These are phyloP conservation scores for Avicennia marina DNA, from an alignment of 257 asterid genomes.

Conservation along the genomic window DNA sequence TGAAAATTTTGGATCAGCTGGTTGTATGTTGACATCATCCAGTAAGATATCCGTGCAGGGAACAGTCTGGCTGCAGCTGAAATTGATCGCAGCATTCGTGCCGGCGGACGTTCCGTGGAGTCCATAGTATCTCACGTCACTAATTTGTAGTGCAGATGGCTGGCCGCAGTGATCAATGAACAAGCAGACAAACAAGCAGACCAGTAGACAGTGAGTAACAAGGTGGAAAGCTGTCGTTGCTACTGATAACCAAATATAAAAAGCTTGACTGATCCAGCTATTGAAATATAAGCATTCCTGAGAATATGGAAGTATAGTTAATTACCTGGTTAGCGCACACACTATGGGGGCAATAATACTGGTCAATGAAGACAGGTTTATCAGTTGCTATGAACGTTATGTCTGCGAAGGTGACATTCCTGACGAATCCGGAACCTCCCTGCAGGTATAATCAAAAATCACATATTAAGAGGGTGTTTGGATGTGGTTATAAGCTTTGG, in stretches of 20 bases:
- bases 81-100: slow-evolving; percentile 28
- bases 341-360: slow-evolving; percentile 48
- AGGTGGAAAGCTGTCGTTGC: too few species aligned
- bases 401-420: slow-evolving; percentile 34
- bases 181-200: background rate
- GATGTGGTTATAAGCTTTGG: too few species aligned
- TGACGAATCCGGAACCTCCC: slow-evolving; percentile 58
- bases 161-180: too few species aligned
- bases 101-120: slow-evolving; percentile 35
- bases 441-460: slow-evolving; percentile 14
- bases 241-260: background rate
- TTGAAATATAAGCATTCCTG: background rate
- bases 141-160: slow-evolving; percentile 40
- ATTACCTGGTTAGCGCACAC: slow-evolving; percentile 33
- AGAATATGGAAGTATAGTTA: background rate
- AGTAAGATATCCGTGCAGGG: slow-evolving; percentile 38
- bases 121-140: slow-evolving; percentile 34
- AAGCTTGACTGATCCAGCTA: background rate
- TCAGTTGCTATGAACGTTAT: slow-evolving; percentile 30
- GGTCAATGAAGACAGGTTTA: slow-evolving; percentile 51
- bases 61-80: slow-evolving; percentile 38
- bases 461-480: background rate
- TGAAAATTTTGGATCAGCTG: slow-evolving; percentile 21
- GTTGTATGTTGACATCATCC: slow-evolving; percentile 31
- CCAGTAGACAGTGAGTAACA: background rate